Evolutionary conservation across 805 yeast species (phyloP).

Genomic region (Kuraishia floccosa): DNA sequence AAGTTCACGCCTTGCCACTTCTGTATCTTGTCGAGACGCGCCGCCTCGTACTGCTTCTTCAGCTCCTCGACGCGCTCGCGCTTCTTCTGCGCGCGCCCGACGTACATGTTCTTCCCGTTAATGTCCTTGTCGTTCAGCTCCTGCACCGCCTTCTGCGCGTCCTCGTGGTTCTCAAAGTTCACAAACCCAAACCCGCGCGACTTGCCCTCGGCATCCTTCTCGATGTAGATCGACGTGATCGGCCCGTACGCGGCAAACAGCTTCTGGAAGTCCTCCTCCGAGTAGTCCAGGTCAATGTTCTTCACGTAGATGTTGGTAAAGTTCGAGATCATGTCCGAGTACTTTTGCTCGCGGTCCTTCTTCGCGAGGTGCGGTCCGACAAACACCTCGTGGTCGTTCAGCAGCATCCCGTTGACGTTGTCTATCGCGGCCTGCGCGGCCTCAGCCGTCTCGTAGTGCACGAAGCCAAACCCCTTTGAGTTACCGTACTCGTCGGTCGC

Average conservation of each 20-base stretch:
- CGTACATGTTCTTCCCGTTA: constrained; percentile 79
- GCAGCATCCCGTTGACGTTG: constrained; percentile 95
- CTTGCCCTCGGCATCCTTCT: constrained; percentile 77
- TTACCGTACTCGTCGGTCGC: constrained; percentile 88
- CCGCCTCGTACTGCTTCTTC: constrained; percentile 87
- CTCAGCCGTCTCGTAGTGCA: constrained; percentile 89
- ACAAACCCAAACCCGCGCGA: constrained; percentile 95
- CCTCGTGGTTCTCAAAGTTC: constrained; percentile 79
- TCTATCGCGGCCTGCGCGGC: constrained; percentile 92
- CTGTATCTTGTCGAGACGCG: constrained; percentile 80
- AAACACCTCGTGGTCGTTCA: constrained; percentile 90
- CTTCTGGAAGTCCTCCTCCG: constrained; percentile 60
- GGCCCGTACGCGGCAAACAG: constrained; percentile 66
- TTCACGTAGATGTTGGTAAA: constrained; percentile 95
- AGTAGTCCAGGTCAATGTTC: constrained; percentile 66
- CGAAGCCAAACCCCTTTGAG: constrained; percentile 95
- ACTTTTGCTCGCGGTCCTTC: constrained; percentile 89
- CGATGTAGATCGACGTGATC: constrained; percentile 74
- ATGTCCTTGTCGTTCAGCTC: constrained; percentile 80
- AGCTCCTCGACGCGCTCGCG: constrained; percentile 94
- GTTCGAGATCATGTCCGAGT: constrained; percentile 82
- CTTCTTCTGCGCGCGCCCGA: constrained; percentile 99
- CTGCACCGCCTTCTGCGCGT: constrained; percentile 86
- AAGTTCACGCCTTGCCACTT: constrained; percentile 97
- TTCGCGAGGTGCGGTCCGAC: constrained; percentile 91